These are phyloP conservation scores for Linum tenue DNA, from an alignment of 345 rosid genomes.

Conservation along the genomic window DNA sequence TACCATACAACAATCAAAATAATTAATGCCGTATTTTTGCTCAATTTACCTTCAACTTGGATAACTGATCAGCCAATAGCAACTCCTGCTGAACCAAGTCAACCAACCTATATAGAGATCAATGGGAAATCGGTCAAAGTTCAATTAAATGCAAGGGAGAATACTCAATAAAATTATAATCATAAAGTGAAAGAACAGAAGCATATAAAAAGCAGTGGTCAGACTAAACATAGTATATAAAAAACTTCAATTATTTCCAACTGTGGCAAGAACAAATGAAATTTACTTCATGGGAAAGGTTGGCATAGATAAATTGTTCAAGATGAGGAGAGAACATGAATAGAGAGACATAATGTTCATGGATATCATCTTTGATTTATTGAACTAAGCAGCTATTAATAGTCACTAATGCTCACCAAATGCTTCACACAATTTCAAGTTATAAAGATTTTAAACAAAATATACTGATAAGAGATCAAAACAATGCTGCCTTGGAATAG, in stretches of 20 bases:
- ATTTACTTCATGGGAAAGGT: slow-evolving; percentile 5
- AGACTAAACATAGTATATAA: not conserved
- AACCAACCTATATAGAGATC: slow-evolving; percentile 49
- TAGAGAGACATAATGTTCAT: not conserved
- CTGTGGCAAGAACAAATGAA: not conserved
- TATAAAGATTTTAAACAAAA: not conserved
- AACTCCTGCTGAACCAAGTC: slow-evolving; percentile 87
- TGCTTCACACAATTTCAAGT: not conserved
- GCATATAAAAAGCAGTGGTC: not conserved
- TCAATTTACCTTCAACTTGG: slow-evolving; percentile 63
- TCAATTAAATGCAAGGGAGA: not conserved
- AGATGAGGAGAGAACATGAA: slow-evolving; percentile 8
- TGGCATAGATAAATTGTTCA: slow-evolving; percentile 8
- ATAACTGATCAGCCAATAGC: slow-evolving; percentile 81
- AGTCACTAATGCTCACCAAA: not conserved
- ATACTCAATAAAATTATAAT: not conserved
- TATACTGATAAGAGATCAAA: not conserved
- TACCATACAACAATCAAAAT: not conserved
- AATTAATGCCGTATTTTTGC: too few species aligned
- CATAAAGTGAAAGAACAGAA: not conserved
- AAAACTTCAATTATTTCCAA: not conserved
- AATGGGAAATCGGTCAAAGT: not conserved
- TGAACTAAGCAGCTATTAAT: not conserved
- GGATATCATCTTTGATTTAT: not conserved
- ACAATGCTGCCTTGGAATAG: slow-evolving; percentile 37